Conservation (phyloP, 805 yeast genomes). For the Myxozyma lipomycoides region DNA sequence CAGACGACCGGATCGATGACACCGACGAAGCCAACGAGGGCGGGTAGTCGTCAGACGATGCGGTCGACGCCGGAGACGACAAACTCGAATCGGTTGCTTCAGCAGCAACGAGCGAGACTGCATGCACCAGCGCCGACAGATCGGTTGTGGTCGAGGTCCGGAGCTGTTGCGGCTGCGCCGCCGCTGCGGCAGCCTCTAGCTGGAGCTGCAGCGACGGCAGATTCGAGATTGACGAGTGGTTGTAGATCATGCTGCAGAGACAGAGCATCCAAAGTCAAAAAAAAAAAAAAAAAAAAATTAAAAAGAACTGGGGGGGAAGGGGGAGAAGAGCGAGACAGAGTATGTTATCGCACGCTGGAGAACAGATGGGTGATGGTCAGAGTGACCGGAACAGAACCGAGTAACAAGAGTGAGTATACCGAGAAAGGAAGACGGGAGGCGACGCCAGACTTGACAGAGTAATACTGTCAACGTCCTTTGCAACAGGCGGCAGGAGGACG, state of each 20-base stretch:
- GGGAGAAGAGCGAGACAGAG: no score
- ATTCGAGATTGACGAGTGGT: not conserved
- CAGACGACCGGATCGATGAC: conserved; percentile 1
- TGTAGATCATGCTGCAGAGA: not conserved
- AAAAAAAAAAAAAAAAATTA: no score
- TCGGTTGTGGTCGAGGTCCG: not conserved
- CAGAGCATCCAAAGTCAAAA: not conserved
- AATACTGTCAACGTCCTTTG: conserved; percentile 1
- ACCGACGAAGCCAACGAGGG: conserved; percentile 5
- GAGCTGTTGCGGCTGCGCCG: not conserved
- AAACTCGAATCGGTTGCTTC: not conserved
- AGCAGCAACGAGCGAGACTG: not conserved
- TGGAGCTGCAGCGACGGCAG: not conserved
- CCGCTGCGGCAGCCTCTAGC: not conserved
- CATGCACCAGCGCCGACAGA: not conserved
- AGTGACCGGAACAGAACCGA: conserved; percentile 25
- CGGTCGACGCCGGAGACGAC: not conserved
- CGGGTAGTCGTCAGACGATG: conserved; percentile 1
- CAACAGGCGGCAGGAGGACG: not conserved
- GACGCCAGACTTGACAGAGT: conserved; percentile 5
- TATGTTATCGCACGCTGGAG: no score
- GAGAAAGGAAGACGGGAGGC: conserved; percentile 4
- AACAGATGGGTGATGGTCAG: conserved; percentile 17
- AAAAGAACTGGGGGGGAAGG: no score
- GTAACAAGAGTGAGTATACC: conserved; percentile 10